Conservation (phyloP, 2,329 filamentous ascomycete genomes). For the Colletotrichum graminicola region DNA sequence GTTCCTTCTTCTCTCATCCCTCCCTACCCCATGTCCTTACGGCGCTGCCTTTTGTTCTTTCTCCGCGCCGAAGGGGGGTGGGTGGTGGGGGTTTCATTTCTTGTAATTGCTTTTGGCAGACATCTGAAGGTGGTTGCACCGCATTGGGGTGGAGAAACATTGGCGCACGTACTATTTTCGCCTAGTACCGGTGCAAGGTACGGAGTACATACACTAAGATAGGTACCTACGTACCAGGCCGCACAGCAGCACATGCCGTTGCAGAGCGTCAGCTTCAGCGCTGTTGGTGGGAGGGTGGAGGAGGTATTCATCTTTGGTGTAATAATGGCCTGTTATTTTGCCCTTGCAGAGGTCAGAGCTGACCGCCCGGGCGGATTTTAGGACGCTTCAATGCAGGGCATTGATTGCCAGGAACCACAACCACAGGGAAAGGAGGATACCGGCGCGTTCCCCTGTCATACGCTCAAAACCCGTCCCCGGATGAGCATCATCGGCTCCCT, state of each 20-base stretch:
- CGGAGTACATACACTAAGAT: not conserved
- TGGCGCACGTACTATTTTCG: not conserved
- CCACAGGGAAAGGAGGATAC: slow-evolving; percentile 14
- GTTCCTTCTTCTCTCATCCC: not conserved
- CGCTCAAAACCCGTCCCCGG: slow-evolving; percentile 36
- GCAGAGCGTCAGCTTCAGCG: slow-evolving; percentile 25
- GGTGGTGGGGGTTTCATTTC: slow-evolving; percentile 1
- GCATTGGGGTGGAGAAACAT: slow-evolving; percentile 16
- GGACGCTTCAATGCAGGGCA: slow-evolving; percentile 9
- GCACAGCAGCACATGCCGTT: not conserved
- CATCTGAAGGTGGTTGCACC: slow-evolving; percentile 5
- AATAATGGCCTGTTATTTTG: slow-evolving; percentile 11
- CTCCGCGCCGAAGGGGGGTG: not conserved
- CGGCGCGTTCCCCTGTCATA: slow-evolving; percentile 39
- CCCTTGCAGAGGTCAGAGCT: slow-evolving; percentile 32
- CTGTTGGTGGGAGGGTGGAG: slow-evolving; percentile 36
- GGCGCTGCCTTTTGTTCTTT: not conserved
- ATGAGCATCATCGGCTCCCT: slow-evolving; percentile 13
- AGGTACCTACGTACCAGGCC: not conserved
- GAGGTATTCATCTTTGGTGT: slow-evolving; percentile 28
- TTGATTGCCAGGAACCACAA: slow-evolving; percentile 14
- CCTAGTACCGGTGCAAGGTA: too few species aligned
- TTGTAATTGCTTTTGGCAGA: slow-evolving; percentile 28
- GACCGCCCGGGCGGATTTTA: slow-evolving; percentile 25
- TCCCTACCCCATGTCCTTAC: not conserved